These are phyloP conservation scores for Paecilomyces variotii DNA, from an alignment of 2,329 filamentous ascomycete species.

Conservation along the genomic window DNA sequence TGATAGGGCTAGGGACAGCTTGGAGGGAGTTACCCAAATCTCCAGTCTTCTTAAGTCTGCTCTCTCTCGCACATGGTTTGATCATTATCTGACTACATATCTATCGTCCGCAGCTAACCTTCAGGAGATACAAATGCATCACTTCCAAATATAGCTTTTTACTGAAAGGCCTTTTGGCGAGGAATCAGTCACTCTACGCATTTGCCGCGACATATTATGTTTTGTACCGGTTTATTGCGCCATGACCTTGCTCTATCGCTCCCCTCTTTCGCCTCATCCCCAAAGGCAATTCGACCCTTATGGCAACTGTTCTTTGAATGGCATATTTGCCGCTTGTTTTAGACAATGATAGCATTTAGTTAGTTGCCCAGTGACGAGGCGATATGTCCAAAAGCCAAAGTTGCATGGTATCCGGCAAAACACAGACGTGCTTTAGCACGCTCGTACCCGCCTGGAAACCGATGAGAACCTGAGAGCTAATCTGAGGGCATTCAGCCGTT, in stretches of 20 bases:
- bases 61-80: background rate
- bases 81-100: background rate
- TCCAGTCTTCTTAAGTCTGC: background rate
- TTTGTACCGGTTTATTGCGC: background rate
- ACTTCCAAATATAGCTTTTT: too few relatives aligned
- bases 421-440: constrained; percentile 6
- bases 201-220: background rate
- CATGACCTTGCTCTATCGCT: background rate
- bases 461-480: constrained; percentile 41
- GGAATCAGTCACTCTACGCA: background rate
- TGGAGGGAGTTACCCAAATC: background rate
- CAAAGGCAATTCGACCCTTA: background rate
- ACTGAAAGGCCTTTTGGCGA: too few relatives aligned
- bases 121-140: background rate
- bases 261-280: background rate
- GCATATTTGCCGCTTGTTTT: background rate
- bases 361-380: constrained; percentile 31
- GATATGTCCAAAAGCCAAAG: constrained; percentile 37
- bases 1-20: constrained; percentile 16
- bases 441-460: constrained; percentile 28
- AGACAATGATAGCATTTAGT: background rate
- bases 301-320: background rate
- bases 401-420: constrained; percentile 35
- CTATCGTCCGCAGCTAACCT: background rate
- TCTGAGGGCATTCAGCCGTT: constrained; percentile 26